Base-by-base conservation (phyloP, 352 stramenopile genomes). In the Pythium aristosporum region DNA sequence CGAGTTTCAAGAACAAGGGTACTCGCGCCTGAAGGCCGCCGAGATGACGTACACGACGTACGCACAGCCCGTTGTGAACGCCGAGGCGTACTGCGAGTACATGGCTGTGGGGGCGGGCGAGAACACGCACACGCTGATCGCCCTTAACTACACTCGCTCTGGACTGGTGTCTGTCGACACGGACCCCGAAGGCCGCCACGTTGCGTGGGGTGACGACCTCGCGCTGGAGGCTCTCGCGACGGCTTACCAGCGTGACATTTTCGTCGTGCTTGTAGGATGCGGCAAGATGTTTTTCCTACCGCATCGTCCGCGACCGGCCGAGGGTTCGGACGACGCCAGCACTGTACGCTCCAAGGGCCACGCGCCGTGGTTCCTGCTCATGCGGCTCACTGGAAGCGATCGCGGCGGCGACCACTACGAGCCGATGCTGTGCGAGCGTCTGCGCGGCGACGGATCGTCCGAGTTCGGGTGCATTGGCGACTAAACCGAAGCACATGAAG, bases 261-360 rank as follows among this genome's bases (percentile, higher is more conserved):
- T 96, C 47, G 87, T 96, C 7, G 87, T 94, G 5, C 69, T 96
- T n/a, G 79, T 96, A 21, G 87, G 87, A 25, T 91, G 85, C 52
- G 87, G 87, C 32, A 91, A 93, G 63, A 92, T 92, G 83, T 96
- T 96, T 59, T 96, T 96, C 72, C 65, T 96, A 48, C 87, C 87
- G 10, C 87, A 96, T 61, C 78, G 80, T 25, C 87, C 87, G 21
- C 85, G 80, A 18, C 60, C 70, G 2, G 70, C 85, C 39, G 56
- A 63, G 9, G 73, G 73, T 18, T 44, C 73, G 30, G 74, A 87
- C 16, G 66, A 79, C 9, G n/a, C n/a, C 41, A 82, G 65, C 46
- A 68, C 62, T 13, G 75, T 69, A 50, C 81, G 82, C 47, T 88
- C 82, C 13, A 93, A 93, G 66, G 87, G 87, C 37, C 78, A 92